These are phyloP conservation scores for Pisolithus marmoratus DNA, from an alignment of 768 basidiomycete species.

Conservation along the genomic window DNA sequence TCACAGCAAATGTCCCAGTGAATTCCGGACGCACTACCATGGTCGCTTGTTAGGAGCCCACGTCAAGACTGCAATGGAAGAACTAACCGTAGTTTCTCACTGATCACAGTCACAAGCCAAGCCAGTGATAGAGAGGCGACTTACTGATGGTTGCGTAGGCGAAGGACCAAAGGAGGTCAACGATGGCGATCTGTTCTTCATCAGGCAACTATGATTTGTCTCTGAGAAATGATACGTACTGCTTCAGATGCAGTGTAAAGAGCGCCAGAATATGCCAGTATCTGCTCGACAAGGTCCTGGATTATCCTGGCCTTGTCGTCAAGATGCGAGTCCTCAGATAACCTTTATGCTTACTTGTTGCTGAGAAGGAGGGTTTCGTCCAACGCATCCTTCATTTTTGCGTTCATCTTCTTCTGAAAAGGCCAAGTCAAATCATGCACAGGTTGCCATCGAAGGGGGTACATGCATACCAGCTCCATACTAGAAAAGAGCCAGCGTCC, in stretches of 20 bases:
- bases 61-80: not conserved
- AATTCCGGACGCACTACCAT: constrained; percentile 81
- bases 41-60: not conserved
- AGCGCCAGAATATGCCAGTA: constrained; percentile 68
- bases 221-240: constrained; percentile 29
- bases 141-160: constrained; percentile 76
- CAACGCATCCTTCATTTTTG: constrained; percentile 85
- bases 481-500: constrained; percentile 73
- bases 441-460: not conserved
- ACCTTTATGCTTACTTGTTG: constrained; percentile 47
- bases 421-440: not conserved
- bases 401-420: constrained; percentile 77
- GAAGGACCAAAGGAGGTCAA: constrained; percentile 90
- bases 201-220: not conserved
- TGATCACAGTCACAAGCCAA: constrained; percentile 7
- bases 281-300: constrained; percentile 64
- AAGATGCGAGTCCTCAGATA: not conserved
- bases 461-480: constrained; percentile 64
- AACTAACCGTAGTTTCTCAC: constrained; percentile 46
- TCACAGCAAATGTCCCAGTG: constrained; percentile 85
- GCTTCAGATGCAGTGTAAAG: constrained; percentile 92
- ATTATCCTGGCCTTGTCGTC: constrained; percentile 54
- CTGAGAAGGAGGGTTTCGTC: constrained; percentile 86
- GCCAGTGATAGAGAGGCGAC: constrained; percentile 17
- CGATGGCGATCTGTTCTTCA: constrained; percentile 59